Conservation (phyloP, 371 early-diverging fungal genomes). For the Funneliformis caledonium region DNA sequence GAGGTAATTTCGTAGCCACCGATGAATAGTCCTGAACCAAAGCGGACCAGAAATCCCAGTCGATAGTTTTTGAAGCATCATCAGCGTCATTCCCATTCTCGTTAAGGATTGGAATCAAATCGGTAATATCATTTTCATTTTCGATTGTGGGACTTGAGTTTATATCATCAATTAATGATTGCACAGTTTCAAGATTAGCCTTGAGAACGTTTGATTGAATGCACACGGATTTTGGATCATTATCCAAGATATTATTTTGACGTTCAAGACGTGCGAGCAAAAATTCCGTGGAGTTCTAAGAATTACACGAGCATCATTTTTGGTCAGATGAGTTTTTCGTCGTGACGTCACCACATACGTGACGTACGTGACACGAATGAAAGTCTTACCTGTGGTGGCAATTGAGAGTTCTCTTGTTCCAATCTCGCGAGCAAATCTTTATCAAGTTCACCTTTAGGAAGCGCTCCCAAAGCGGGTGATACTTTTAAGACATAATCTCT, state of each 20-base stretch:
- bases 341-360: neutral
- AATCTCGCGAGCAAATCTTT: conserved; percentile 33
- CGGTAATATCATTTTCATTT: neutral
- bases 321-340: neutral
- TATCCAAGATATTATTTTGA: conserved; percentile 60
- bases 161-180: conserved; percentile 28
- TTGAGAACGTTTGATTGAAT: conserved; percentile 37
- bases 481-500: neutral
- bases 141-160: neutral
- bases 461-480: neutral
- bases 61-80: conserved; percentile 41
- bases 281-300: conserved; percentile 48
- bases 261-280: conserved; percentile 70
- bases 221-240: conserved; percentile 53
- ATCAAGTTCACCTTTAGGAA: conserved; percentile 14
- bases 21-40: conserved; percentile 82
- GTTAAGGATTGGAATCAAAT: neutral
- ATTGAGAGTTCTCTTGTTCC: conserved; percentile 35
- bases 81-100: neutral
- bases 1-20: conserved; percentile 63
- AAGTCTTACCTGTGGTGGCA: conserved; percentile 24
- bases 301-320: neutral
- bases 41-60: conserved; percentile 94
- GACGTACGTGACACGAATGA: neutral
- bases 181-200: conserved; percentile 33